phyloP scores from a whole-genome alignment of 139 green algal species.

The Diplosphaera chodatii region DNA sequence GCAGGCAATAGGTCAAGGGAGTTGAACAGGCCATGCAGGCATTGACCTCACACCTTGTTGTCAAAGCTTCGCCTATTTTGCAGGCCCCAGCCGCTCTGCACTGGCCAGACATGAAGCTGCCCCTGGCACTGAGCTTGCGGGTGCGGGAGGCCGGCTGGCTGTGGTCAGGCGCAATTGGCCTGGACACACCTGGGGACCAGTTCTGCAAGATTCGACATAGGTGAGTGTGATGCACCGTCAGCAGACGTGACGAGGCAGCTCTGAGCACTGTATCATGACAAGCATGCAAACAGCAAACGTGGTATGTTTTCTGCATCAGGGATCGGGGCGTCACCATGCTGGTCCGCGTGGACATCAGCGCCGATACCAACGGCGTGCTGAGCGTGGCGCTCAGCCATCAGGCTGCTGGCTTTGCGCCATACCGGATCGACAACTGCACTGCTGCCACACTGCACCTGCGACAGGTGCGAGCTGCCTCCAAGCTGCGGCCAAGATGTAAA shows the following conservation, averaged over 20 bases:
- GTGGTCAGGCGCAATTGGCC: slow-evolving; percentile 66
- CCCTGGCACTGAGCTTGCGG: slow-evolving; percentile 54
- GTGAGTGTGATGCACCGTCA: no score
- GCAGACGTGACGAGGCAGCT: no score
- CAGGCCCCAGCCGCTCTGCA: slow-evolving; percentile 25
- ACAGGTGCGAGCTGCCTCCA: no score
- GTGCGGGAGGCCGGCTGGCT: slow-evolving; percentile 71
- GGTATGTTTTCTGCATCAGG: slow-evolving; percentile 7
- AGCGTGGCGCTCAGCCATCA: slow-evolving; percentile 42
- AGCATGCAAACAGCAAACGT: no score
- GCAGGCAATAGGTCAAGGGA: no score
- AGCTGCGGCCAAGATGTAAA: no score
- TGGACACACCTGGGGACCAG: slow-evolving; percentile 59
- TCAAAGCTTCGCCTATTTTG: no score
- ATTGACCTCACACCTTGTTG: no score
- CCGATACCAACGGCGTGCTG: slow-evolving; percentile 20
- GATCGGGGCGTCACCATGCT: slow-evolving; percentile 60
- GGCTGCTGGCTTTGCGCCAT: slow-evolving; percentile 52
- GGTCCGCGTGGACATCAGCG: slow-evolving; percentile 53
- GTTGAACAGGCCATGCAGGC: no score
- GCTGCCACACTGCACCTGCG: slow-evolving; percentile 46
- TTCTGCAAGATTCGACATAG: slow-evolving; percentile 54
- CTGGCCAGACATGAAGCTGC: slow-evolving; percentile 50
- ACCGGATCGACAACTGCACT: slow-evolving; percentile 82
- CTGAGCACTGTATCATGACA: no score